Evolutionary conservation across 805 yeast genomes (phyloP), one percentile per base, ranked within the genome.

Genomic region (Cyberlindnera mycetangii): DNA sequence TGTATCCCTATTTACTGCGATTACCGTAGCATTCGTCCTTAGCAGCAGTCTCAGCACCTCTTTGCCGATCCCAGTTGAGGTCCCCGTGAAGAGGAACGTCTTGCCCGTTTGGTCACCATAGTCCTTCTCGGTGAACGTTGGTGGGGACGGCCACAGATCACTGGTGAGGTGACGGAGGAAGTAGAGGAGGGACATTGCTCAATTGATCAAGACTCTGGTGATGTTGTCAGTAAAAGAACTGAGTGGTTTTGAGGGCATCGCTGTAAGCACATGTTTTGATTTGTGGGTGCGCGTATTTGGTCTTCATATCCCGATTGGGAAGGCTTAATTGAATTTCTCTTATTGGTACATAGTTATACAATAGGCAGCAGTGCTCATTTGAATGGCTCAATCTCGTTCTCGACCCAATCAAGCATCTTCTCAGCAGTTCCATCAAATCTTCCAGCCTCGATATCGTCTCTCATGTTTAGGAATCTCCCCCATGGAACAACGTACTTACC

Each of bases 401-500:
- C 70, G 20, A 69, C 58, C 57, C 59, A 64, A 5, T 61, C 54
- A 69, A 73, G 62, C 5, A 67, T 49, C 36, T 57, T 58, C 17
- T 53, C 54, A 4, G 68, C 72, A 16, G 50, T 58, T 9, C 62
- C 70, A 36, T 62, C 61, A 5, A 55, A 55, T 31, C 62, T 50
- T 1, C 65, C 68, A 4, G 51, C 62, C 10, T 48, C 48, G 16
- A 74, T 53, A 46, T 74, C 78, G 1, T 50, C 47, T 49, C 76
- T 59, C 18, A 65, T 51, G 3, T 35, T 37, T 19, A 75, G 74
- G 12, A 64, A 52, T 3, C 55, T 45, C 1, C 80, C 79, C 64
- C 67, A 73, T 4, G 79, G 74, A 12, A 64, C 61, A 16, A 69
- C 52, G 52, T 64, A 72, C 22, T 55, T 60, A 2, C 72, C 72